Conservation (phyloP, 2,329 filamentous ascomycete species). For the Phoma sp. region DNA sequence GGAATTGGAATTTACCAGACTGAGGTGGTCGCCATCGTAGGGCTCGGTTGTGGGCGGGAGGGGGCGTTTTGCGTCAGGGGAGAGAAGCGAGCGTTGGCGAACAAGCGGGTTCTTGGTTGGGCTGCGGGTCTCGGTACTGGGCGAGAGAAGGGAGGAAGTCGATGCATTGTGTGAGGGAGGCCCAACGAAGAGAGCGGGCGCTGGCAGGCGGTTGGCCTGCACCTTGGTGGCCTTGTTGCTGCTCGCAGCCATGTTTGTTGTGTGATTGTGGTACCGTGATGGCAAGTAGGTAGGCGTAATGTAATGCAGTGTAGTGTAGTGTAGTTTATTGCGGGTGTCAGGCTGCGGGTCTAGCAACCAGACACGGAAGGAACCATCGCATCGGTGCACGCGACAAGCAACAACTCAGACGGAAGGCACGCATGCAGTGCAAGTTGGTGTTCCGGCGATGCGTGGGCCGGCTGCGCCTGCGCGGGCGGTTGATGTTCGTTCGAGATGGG, state of each 20-base stretch:
- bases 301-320: background rate
- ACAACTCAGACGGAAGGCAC: no score
- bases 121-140: slow-evolving; percentile 35
- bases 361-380: background rate
- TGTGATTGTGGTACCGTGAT: background rate
- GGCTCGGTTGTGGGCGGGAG: slow-evolving; percentile 33
- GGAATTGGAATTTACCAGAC: slow-evolving; percentile 38
- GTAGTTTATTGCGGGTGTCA: slow-evolving; percentile 1
- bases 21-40: slow-evolving; percentile 40
- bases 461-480: no score
- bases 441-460: background rate
- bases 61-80: slow-evolving; percentile 41
- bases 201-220: slow-evolving; percentile 61
- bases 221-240: slow-evolving; percentile 34
- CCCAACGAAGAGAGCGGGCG: slow-evolving; percentile 80
- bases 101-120: slow-evolving; percentile 41
- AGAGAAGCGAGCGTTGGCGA: slow-evolving; percentile 47
- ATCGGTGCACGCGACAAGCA: background rate
- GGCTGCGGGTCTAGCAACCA: slow-evolving; percentile 13
- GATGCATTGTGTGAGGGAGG: slow-evolving; percentile 77
- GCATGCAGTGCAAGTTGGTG: background rate
- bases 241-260: slow-evolving; percentile 24
- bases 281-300: no score
- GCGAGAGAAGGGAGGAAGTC: slow-evolving; percentile 53
- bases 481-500: no score